A percentile compares a stretch with the other conserved stretches of the same genome.
phyloP scores from a whole-genome alignment of 2,329 filamentous ascomycete genomes.

The Arthrobotrys entomopaga region DNA sequence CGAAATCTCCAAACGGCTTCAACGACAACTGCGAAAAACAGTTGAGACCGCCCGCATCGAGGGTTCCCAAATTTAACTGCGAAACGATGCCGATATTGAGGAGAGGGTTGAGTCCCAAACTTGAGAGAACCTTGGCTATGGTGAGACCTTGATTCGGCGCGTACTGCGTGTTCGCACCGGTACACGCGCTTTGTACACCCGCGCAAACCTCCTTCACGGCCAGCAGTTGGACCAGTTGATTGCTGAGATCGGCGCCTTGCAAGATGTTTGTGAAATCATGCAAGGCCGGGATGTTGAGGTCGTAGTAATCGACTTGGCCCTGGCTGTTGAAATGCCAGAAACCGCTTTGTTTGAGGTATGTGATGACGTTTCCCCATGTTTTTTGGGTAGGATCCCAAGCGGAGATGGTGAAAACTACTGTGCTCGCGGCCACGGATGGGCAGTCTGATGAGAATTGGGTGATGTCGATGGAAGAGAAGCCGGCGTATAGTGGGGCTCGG shows the following conservation, averaged over 20 bases:
- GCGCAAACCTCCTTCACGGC: slow-evolving; percentile 61
- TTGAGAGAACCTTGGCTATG: background rate
- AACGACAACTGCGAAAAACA: slow-evolving; percentile 60
- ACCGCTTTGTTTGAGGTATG: slow-evolving; percentile 62
- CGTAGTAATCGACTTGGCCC: slow-evolving; percentile 64
- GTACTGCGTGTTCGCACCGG: slow-evolving; percentile 62
- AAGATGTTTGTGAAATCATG: slow-evolving; percentile 61
- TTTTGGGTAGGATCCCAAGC: slow-evolving; percentile 32
- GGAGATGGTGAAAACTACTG: slow-evolving; percentile 27
- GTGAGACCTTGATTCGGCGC: slow-evolving; percentile 4
- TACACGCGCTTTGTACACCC: slow-evolving; percentile 61
- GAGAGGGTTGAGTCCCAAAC: slow-evolving; percentile 19
- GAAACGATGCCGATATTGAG: slow-evolving; percentile 6
- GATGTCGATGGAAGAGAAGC: slow-evolving; percentile 14
- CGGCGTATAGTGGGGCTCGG: slow-evolving; percentile 3
- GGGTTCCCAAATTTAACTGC: slow-evolving; percentile 15
- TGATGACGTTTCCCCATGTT: slow-evolving; percentile 58
- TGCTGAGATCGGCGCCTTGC: slow-evolving; percentile 58
- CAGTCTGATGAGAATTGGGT: slow-evolving; percentile 39
- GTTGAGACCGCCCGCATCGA: slow-evolving; percentile 57
- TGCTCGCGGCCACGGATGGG: slow-evolving; percentile 38
- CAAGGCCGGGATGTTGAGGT: slow-evolving; percentile 64
- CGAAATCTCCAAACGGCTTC: slow-evolving; percentile 63
- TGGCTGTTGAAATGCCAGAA: slow-evolving; percentile 66
- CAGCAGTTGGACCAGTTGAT: slow-evolving; percentile 58